Evolutionary conservation across 1,284 basidiomycete genomes (phyloP).

Genomic region (Leccinum solheimii): DNA sequence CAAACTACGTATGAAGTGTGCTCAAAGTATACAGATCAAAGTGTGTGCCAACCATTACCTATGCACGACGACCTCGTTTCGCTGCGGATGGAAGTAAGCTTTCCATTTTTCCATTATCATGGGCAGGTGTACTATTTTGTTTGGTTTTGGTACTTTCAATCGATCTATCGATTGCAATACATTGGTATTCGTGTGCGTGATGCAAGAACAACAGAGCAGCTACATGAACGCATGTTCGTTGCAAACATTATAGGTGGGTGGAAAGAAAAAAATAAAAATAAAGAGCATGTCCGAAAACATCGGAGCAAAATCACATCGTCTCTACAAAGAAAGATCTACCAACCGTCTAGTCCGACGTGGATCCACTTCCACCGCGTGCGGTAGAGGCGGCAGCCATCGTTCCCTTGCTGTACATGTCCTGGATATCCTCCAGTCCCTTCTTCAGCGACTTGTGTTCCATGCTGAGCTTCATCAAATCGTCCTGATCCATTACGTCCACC

Average conservation of each 20-base stretch:
- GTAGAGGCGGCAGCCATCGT: background rate
- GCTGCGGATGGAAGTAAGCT: too few relatives aligned
- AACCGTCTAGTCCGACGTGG: slow-evolving; percentile 13
- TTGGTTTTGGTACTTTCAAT: too few relatives aligned
- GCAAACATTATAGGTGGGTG: background rate
- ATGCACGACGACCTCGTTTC: too few relatives aligned
- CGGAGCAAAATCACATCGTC: background rate
- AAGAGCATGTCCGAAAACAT: background rate
- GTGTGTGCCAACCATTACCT: too few relatives aligned
- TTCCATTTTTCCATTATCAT: too few relatives aligned
- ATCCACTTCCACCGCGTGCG: background rate
- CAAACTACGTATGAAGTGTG: too few relatives aligned
- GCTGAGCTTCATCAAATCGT: slow-evolving; percentile 49
- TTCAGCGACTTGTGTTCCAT: slow-evolving; percentile 43
- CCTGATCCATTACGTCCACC: slow-evolving; percentile 50
- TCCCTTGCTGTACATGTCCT: slow-evolving; percentile 35
- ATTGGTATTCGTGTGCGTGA: background rate
- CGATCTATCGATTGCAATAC: background rate
- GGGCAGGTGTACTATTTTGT: too few relatives aligned
- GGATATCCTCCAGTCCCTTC: slow-evolving; percentile 50
- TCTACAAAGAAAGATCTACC: background rate
- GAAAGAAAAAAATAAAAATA: background rate
- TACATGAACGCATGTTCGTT: background rate
- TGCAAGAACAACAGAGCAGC: background rate
- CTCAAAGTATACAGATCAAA: too few relatives aligned